Evolutionary conservation across 805 yeast genomes (phyloP).

Genomic region (Nakazawaea wickerhamii): DNA sequence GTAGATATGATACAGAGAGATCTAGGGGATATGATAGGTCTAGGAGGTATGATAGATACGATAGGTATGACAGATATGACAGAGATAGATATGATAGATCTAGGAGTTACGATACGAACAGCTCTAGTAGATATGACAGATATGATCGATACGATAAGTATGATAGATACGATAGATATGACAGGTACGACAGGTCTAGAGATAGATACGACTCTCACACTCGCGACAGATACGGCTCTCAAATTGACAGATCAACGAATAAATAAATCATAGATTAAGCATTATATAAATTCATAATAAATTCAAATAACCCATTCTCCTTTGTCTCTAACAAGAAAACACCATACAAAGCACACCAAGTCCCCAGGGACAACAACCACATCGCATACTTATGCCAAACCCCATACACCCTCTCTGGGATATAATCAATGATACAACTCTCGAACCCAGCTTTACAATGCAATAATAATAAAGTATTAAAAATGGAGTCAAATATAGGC

Average conservation of each 20-base stretch:
- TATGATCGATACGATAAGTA: too few relatives aligned
- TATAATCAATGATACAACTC: conserved; percentile 73
- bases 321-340: conserved; percentile 64
- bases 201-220: too few relatives aligned
- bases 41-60: neutral
- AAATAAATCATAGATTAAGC: conserved; percentile 33
- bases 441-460: conserved; percentile 72
- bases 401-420: conserved; percentile 72
- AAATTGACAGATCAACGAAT: too few relatives aligned
- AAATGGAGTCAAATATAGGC: conserved; percentile 50
- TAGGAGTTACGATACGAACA: too few relatives aligned
- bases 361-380: conserved; percentile 56
- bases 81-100: too few relatives aligned
- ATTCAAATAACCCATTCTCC: conserved; percentile 70
- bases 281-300: conserved; percentile 59
- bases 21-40: neutral
- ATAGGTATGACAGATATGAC: neutral
- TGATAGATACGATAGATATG: too few relatives aligned
- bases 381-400: conserved; percentile 55
- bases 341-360: conserved; percentile 65
- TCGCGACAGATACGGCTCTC: too few relatives aligned
- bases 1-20: neutral
- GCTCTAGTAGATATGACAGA: too few relatives aligned
- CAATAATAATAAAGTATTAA: conserved; percentile 50
- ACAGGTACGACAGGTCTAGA: too few relatives aligned